Evolutionary conservation across 1,284 basidiomycete species (phyloP).

Genomic region (Leccinum subfulvum): DNA sequence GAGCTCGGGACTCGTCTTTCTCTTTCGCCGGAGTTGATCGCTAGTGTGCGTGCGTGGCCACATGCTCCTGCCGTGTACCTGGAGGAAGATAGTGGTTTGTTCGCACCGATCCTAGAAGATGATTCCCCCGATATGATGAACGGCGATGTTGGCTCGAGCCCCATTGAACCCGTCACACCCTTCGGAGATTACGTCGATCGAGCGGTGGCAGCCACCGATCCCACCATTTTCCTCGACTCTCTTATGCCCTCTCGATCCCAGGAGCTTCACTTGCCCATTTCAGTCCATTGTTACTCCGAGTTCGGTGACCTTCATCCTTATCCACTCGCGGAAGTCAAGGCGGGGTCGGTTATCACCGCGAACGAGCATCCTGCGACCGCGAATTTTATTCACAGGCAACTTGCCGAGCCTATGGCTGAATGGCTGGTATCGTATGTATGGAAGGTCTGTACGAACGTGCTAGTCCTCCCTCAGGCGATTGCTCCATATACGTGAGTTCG

Average conservation of each 20-base stretch:
- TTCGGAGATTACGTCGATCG: conserved; percentile 74
- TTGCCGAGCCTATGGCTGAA: conserved; percentile 71
- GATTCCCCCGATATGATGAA: conserved; percentile 55
- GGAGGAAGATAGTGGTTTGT: conserved; percentile 47
- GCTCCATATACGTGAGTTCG: conserved; percentile 45
- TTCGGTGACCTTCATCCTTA: conserved; percentile 19
- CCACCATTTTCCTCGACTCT: conserved; percentile 21
- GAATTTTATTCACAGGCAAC: conserved; percentile 61
- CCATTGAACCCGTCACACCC: conserved; percentile 69
- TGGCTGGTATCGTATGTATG: conserved; percentile 78
- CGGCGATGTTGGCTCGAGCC: conserved; percentile 60
- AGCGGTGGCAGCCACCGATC: conserved; percentile 50
- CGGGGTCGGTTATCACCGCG: conserved; percentile 8
- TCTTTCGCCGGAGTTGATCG: conserved; percentile 14
- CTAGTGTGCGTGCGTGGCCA: conserved; percentile 19
- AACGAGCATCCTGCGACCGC: conserved; percentile 44
- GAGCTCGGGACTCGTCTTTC: conserved; percentile 31
- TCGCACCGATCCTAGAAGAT: conserved; percentile 65
- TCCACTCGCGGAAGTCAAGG: conserved; percentile 16
- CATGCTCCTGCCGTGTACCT: conserved; percentile 19
- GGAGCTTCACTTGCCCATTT: conserved; percentile 23
- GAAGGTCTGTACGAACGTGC: conserved; percentile 72
- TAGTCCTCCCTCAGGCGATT: conserved; percentile 52
- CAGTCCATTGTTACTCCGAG: conserved; percentile 21
- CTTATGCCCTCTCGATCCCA: conserved; percentile 20